Evolutionary conservation across 129 eudicot genomes (phyloP).

Genomic region (Escallonia rubra): DNA sequence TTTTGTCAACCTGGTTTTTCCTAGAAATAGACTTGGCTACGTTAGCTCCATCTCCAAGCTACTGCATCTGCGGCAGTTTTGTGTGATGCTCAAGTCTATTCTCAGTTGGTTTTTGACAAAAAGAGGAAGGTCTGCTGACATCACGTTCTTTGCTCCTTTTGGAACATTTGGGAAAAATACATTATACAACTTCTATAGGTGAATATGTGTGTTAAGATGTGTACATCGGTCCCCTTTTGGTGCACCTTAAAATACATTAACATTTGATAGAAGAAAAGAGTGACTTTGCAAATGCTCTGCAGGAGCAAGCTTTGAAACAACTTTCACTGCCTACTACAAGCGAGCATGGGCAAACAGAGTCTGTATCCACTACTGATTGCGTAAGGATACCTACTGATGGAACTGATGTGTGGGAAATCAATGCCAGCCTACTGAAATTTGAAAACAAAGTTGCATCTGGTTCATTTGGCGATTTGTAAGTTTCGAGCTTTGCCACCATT

Average conservation of each 20-base stretch:
- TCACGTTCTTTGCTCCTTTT: too few species aligned
- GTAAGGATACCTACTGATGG: conserved; percentile 65
- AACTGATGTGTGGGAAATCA: conserved; percentile 74
- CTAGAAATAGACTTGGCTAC: too few species aligned
- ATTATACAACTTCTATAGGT: too few species aligned
- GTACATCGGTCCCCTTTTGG: too few species aligned
- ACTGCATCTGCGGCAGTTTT: too few species aligned
- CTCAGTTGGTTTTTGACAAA: too few species aligned
- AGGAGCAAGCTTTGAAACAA: conserved; percentile 33
- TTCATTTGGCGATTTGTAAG: conserved; percentile 80
- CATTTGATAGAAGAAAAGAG: not conserved
- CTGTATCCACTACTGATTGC: conserved; percentile 26
- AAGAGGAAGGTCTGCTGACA: too few species aligned
- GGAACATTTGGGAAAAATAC: not conserved
- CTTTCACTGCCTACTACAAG: conserved; percentile 18
- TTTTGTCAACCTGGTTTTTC: too few species aligned
- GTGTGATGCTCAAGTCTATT: too few species aligned
- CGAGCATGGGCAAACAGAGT: conserved; percentile 21
- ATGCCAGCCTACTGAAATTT: conserved; percentile 45
- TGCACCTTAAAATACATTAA: not conserved
- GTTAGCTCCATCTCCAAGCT: too few species aligned
- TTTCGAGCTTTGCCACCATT: conserved; percentile 1
- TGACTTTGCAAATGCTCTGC: conserved; percentile 11
- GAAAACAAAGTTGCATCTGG: conserved; percentile 72
- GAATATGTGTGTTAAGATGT: too few species aligned